Base-by-base conservation (phyloP, 352 stramenopile species). In the Phytophthora fragariae region DNA sequence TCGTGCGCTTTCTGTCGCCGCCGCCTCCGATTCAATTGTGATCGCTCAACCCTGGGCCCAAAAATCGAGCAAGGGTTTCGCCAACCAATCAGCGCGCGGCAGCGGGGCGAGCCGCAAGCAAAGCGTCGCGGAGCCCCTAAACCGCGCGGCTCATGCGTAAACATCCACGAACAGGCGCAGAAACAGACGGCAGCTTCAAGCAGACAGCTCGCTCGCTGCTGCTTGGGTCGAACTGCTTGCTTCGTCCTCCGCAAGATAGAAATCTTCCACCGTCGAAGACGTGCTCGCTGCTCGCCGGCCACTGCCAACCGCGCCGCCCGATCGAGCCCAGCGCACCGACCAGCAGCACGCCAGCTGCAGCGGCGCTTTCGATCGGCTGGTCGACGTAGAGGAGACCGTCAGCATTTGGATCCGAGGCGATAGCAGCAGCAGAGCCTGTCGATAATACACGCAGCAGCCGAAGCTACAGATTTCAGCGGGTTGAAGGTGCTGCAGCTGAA, bases 11-110 rank as follows among this genome's bases (percentile, higher is more conserved):
- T 27, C 24, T 2, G 14, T 19, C 14, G 41, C 39, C 39, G 39
- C 39, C 39, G 41, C 11, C 41, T 53, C 62, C 41, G 66, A 75
- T 72, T 75, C 62, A 75, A 72, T 75, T 70, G 55, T 75, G 63
- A 72, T 49, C 41, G 41, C 41, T 49, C 14, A 17, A 49, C n/a
- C 14, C 46, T 41, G 7, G 8, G 31, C 31, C 19, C 44, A 69
- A 66, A 65, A 57, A 57, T 74, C 41, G 19, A 72, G 47, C 15
- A 58, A 54, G 29, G 12, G 17, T 29, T 65, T 12, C 33, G 33
- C 33, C 60, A 31, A 7, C 73, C 63, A 71, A 76, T 29, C 53
- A 57, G 37, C 44, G 46, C 14, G 33, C 68, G 47, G 62, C 55
- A 70, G 63, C 35, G 53, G 68, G n/a, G 21, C n/a, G 19, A 27